Evolutionary conservation across 257 asterid genomes (phyloP).

Genomic region (Fraxinus quadrangulata): DNA sequence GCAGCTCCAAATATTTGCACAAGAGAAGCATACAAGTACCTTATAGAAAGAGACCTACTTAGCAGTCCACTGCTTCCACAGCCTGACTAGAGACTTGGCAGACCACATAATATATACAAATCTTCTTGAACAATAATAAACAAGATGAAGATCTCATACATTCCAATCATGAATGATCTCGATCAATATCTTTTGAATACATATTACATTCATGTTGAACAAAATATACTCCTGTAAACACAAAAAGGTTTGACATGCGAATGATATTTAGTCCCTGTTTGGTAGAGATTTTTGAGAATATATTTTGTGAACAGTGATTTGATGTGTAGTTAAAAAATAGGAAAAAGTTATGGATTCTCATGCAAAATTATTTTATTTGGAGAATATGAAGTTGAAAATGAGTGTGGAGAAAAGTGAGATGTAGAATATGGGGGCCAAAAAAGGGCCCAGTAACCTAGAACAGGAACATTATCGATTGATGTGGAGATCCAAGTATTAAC

Average conservation of each 20-base stretch:
- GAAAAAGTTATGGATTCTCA: no score
- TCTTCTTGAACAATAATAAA: conserved; percentile 8
- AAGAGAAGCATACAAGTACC: conserved; percentile 2
- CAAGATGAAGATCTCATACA: conserved; percentile 14
- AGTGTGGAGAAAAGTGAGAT: no score
- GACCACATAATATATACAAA: not conserved
- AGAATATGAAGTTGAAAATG: no score
- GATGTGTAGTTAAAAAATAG: no score
- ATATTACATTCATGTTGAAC: not conserved
- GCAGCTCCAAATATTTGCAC: not conserved
- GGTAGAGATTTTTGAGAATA: no score
- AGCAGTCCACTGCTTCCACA: not conserved
- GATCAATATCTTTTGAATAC: not conserved
- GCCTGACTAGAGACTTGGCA: not conserved
- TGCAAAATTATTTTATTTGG: no score
- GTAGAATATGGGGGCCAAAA: no score
- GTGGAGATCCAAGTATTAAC: not conserved
- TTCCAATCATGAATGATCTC: not conserved
- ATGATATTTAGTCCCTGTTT: not conserved
- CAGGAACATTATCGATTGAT: conserved; percentile 10
- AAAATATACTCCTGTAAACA: not conserved
- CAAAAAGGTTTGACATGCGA: not conserved
- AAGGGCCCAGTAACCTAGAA: not conserved
- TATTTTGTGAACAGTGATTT: no score
- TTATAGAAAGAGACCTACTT: not conserved